Evolutionary conservation across 768 basidiomycete genomes (phyloP).

Genomic region (Neoboletus subvelutipes): DNA sequence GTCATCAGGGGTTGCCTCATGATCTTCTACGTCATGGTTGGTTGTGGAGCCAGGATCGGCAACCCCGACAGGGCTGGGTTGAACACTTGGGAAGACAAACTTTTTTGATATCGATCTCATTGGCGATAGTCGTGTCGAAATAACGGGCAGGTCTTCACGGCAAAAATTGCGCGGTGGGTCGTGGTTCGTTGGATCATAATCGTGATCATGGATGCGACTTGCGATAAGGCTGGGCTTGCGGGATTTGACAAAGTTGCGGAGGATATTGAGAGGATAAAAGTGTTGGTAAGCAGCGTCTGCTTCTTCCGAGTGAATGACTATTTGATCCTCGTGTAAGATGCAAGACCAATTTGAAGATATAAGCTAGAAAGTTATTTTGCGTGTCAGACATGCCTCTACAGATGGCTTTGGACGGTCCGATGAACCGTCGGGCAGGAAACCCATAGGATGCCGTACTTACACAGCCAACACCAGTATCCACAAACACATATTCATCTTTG

Average conservation of each 20-base stretch:
- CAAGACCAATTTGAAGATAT: slow-evolving; percentile 77
- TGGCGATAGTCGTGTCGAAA: slow-evolving; percentile 45
- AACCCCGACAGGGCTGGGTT: background rate
- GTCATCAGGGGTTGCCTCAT: background rate
- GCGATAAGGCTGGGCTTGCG: slow-evolving; percentile 25
- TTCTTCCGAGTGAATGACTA: slow-evolving; percentile 76
- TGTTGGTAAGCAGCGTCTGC: slow-evolving; percentile 63
- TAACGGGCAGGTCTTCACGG: slow-evolving; percentile 37
- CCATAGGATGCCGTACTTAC: slow-evolving; percentile 42
- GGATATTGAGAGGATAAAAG: slow-evolving; percentile 56
- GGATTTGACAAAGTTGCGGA: slow-evolving; percentile 30
- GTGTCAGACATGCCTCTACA: slow-evolving; percentile 1
- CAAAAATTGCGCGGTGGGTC: slow-evolving; percentile 6
- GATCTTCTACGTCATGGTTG: background rate
- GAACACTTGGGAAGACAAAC: slow-evolving; percentile 47
- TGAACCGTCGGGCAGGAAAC: slow-evolving; percentile 1
- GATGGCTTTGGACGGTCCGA: background rate
- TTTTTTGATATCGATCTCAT: slow-evolving; percentile 49
- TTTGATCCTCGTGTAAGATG: slow-evolving; percentile 61
- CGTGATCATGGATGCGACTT: slow-evolving; percentile 2
- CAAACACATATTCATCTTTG: slow-evolving; percentile 62
- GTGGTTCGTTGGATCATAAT: slow-evolving; percentile 6
- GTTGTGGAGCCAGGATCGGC: background rate
- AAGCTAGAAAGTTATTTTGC: slow-evolving; percentile 37
- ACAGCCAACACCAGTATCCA: slow-evolving; percentile 73